Conservation (phyloP, 208 protist genomes). For the Leishmania tropica region DNA sequence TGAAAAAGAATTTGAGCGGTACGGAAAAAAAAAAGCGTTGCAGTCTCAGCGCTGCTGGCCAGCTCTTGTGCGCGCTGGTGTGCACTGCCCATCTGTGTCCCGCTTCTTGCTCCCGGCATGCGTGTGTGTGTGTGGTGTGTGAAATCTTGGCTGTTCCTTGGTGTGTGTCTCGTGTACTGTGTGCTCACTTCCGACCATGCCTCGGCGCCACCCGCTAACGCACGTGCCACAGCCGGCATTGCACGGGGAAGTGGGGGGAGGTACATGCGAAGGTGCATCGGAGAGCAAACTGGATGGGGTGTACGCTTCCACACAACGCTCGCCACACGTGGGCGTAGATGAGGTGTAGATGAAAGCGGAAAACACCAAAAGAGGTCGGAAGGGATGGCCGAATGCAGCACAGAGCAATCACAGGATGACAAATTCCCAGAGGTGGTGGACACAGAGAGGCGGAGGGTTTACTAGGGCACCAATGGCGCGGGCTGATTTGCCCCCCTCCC, state of each 20-base stretch:
- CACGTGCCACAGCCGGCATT: background rate
- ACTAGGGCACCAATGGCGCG: background rate
- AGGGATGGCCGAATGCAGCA: background rate
- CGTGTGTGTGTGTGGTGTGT: background rate
- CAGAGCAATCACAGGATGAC: background rate
- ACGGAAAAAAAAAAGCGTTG: background rate
- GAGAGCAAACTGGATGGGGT: background rate
- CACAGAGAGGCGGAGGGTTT: background rate
- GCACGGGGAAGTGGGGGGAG: background rate
- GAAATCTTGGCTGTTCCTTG: background rate
- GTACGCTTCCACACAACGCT: background rate
- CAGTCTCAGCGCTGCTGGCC: background rate
- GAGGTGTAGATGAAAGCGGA: background rate
- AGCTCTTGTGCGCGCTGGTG: background rate
- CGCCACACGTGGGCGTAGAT: background rate
- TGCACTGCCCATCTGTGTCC: background rate
- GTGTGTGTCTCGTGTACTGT: background rate
- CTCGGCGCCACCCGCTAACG: background rate
- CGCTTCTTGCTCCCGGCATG: background rate
- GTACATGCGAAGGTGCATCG: background rate
- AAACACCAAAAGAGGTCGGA: background rate
- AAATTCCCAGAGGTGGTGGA: background rate
- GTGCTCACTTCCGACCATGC: background rate
- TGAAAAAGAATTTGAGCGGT: background rate
- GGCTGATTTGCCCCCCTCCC: background rate